Base-by-base conservation (phyloP, 352 stramenopile genomes). In the Phytopythium montanum region DNA sequence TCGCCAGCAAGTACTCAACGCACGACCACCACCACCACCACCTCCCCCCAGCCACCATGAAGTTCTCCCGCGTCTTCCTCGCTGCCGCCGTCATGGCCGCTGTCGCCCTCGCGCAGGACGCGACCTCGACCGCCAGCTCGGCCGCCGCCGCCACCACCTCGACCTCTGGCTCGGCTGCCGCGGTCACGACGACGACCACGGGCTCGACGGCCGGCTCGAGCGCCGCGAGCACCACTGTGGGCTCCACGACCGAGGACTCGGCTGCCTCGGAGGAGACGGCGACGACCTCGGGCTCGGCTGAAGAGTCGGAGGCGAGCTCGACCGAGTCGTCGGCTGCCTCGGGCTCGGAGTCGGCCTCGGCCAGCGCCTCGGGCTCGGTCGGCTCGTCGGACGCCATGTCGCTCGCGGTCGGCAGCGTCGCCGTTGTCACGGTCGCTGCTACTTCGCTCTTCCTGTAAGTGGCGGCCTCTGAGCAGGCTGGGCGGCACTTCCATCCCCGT, bases 391-490 rank as follows among this genome's bases (percentile, higher is more conserved):
- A 54, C 9, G 61, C 61, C 34, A 59, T 45, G 36, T n/a, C 56
- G 21, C 45, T 62, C 46, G 60, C 46, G 7, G 45, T 57, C 33
- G 60, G 50, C 36, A 46, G 41, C 45, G 56, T 46, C 21, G 54
- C 55, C 33, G 48, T 39, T 21, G 56, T 68, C 48, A 68, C 61
- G 25, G 61, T 49, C 50, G 61, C 61, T 16, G 48, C 57, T 16
- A 53, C 56, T 6, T 60, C 28, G 23, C 64, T 61, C 56, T 65
- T 68, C 61, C 39, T 68, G 56, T 68, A 65, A 60, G 49, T 14
- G 23, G 25, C 49, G 21, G 28, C 23, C 7, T 7, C 23, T 52
- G 45, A 52, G 26, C 6, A 16, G 13, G 31, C 21, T 54, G 46
- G 36, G 39, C 46, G 39, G 46, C 46, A 39, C 18, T 53, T 39